A percentile compares a stretch with the other conserved stretches of the same genome.
Evolutionary conservation across 768 basidiomycete species (phyloP).

Genomic region (Boletus vermiculosoides): DNA sequence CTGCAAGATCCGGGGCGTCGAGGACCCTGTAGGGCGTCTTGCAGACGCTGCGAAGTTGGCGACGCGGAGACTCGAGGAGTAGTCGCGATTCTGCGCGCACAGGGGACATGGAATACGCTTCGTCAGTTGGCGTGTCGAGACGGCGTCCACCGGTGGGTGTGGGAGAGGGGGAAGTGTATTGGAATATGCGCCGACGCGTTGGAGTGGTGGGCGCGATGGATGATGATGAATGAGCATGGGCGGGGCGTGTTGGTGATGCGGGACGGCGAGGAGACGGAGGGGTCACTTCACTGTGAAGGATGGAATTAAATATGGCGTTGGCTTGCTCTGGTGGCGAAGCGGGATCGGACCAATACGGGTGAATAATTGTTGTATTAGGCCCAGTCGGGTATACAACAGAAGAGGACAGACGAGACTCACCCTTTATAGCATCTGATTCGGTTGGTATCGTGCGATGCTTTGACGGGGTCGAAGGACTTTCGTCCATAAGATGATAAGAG

Average conservation of each 20-base stretch:
- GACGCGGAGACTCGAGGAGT: slow-evolving; percentile 81
- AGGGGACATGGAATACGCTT: slow-evolving; percentile 88
- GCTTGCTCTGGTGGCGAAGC: slow-evolving; percentile 62
- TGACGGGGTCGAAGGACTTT: slow-evolving; percentile 55
- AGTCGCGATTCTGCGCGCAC: slow-evolving; percentile 80
- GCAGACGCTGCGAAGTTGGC: slow-evolving; percentile 77
- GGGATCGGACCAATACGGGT: slow-evolving; percentile 24
- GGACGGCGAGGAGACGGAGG: slow-evolving; percentile 64
- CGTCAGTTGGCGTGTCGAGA: slow-evolving; percentile 83
- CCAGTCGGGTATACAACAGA: background rate
- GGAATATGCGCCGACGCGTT: slow-evolving; percentile 60
- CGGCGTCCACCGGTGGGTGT: slow-evolving; percentile 46
- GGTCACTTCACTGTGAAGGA: slow-evolving; percentile 76
- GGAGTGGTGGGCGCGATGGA: slow-evolving; percentile 45
- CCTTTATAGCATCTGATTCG: slow-evolving; percentile 77
- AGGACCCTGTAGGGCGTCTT: slow-evolving; percentile 97
- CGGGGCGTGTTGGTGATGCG: slow-evolving; percentile 57
- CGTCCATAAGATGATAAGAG: slow-evolving; percentile 58
- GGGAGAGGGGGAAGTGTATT: slow-evolving; percentile 60
- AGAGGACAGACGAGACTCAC: slow-evolving; percentile 33
- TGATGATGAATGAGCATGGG: slow-evolving; percentile 29
- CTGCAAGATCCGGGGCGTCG: slow-evolving; percentile 95
- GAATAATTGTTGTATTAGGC: slow-evolving; percentile 4
- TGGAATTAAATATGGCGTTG: slow-evolving; percentile 74
- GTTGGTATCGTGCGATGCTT: slow-evolving; percentile 63